These are phyloP conservation scores for Bertia moriformis DNA, from an alignment of 2,329 filamentous ascomycete genomes.

Conservation along the genomic window DNA sequence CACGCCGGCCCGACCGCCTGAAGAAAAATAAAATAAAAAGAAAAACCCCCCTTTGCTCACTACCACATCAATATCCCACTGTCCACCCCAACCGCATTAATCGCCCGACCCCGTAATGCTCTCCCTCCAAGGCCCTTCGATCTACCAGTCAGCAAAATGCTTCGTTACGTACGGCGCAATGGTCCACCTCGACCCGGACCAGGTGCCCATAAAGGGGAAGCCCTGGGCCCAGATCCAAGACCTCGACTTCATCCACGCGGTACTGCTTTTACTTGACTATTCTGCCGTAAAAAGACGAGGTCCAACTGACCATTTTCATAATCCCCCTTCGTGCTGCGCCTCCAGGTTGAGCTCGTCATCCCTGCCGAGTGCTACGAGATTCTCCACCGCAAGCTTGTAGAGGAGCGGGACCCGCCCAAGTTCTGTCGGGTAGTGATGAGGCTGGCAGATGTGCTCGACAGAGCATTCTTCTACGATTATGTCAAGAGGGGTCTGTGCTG, in stretches of 20 bases:
- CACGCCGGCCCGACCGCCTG: too few species aligned
- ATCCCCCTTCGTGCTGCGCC: neutral
- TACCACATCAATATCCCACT: too few species aligned
- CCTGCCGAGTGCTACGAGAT: slow-evolving; percentile 45
- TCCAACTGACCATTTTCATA: neutral
- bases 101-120: slow-evolving; percentile 32
- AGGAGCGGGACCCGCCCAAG: slow-evolving; percentile 11
- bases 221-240: slow-evolving; percentile 59
- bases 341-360: slow-evolving; percentile 57
- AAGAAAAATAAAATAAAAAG: too few species aligned
- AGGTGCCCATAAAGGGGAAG: slow-evolving; percentile 57
- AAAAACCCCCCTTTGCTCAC: too few species aligned
- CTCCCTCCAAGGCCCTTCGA: slow-evolving; percentile 23
- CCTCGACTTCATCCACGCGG: slow-evolving; percentile 57
- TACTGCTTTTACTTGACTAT: too few species aligned
- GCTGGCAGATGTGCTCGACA: slow-evolving; percentile 56
- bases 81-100: too few species aligned
- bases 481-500: slow-evolving; percentile 41
- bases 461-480: slow-evolving; percentile 69
- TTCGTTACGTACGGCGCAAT: slow-evolving; percentile 58
- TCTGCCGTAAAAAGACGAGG: neutral
- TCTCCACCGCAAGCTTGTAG: slow-evolving; percentile 35
- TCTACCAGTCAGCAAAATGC: slow-evolving; percentile 51
- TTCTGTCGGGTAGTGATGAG: slow-evolving; percentile 23
- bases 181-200: slow-evolving; percentile 54